A percentile compares a stretch with the other conserved stretches of the same genome.
phyloP scores from a whole-genome alignment of 805 yeast species.

The Kazachstania kunashirensis region DNA sequence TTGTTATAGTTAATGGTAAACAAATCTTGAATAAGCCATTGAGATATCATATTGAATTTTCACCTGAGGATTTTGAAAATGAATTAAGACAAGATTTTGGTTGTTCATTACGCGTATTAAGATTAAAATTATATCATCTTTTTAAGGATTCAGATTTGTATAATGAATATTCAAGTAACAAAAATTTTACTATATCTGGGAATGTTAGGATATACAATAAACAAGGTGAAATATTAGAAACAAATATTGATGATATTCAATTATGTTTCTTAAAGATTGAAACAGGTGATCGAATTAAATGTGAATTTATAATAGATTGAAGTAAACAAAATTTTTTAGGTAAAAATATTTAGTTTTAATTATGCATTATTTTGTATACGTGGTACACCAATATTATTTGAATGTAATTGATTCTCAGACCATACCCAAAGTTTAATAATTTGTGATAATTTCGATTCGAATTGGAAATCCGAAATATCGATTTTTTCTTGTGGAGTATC shows the following conservation, averaged over 20 bases:
- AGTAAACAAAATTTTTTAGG: background rate
- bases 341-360: background rate
- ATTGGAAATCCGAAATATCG: background rate
- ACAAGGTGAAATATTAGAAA: slow-evolving; percentile 22
- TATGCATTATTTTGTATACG: slow-evolving; percentile 17
- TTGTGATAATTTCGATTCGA: slow-evolving; percentile 37
- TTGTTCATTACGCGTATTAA: slow-evolving; percentile 53
- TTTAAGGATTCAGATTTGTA: slow-evolving; percentile 38
- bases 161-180: slow-evolving; percentile 11
- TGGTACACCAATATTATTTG: slow-evolving; percentile 31
- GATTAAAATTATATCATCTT: slow-evolving; percentile 45
- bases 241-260: slow-evolving; percentile 35
- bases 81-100: slow-evolving; percentile 59
- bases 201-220: slow-evolving; percentile 32
- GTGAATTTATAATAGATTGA: slow-evolving; percentile 26
- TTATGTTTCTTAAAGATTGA: slow-evolving; percentile 43
- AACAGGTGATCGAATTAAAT: slow-evolving; percentile 40
- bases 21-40: slow-evolving; percentile 30
- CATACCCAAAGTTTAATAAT: slow-evolving; percentile 55
- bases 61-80: slow-evolving; percentile 65
- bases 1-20: slow-evolving; percentile 26
- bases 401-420: slow-evolving; percentile 46
- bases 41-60: slow-evolving; percentile 63
- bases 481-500: background rate
- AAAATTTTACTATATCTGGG: slow-evolving; percentile 23